Conservation (phyloP, 139 green algal species). For the Spirogloea muscicola region DNA sequence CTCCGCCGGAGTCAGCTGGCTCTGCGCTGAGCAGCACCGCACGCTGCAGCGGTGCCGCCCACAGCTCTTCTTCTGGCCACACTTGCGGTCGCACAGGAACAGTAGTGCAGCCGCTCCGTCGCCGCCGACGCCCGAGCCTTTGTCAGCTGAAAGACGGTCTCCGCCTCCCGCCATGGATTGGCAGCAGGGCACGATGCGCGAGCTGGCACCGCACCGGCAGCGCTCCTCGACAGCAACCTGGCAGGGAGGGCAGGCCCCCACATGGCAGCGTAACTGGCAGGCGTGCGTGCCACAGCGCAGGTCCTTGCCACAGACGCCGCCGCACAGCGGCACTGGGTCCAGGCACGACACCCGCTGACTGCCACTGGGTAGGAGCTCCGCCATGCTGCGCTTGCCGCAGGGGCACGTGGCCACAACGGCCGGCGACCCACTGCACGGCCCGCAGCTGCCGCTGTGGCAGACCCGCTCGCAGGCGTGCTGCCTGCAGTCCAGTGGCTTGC, state of each 20-base stretch:
- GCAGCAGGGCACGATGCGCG: conserved; percentile 32
- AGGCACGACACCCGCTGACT: conserved; percentile 12
- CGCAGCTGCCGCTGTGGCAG: conserved; percentile 34
- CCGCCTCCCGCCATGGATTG: no score
- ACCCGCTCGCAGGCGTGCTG: conserved; percentile 33
- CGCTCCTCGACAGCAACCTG: conserved; percentile 22
- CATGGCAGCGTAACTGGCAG: conserved; percentile 21
- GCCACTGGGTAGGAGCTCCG: background rate
- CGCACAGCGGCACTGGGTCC: conserved; percentile 42
- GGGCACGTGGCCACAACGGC: conserved; percentile 22
- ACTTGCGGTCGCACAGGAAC: conserved; percentile 38
- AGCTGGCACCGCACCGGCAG: conserved; percentile 17
- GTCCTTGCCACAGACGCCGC: conserved; percentile 21
- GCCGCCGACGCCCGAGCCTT: background rate
- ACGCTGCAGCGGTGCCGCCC: conserved; percentile 37
- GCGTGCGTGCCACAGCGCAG: conserved; percentile 33
- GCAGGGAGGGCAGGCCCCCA: conserved; percentile 27
- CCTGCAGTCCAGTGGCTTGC: conserved; percentile 29
- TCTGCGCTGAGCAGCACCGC: conserved; percentile 20
- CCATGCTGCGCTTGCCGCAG: conserved; percentile 33
- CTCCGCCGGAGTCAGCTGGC: background rate
- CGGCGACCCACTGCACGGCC: conserved; percentile 27
- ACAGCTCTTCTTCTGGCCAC: conserved; percentile 46
- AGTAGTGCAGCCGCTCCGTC: background rate
- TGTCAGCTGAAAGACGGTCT: no score